phyloP scores from a whole-genome alignment of 176 grass and related monocot genomes.

The Aegilops tauschii region DNA sequence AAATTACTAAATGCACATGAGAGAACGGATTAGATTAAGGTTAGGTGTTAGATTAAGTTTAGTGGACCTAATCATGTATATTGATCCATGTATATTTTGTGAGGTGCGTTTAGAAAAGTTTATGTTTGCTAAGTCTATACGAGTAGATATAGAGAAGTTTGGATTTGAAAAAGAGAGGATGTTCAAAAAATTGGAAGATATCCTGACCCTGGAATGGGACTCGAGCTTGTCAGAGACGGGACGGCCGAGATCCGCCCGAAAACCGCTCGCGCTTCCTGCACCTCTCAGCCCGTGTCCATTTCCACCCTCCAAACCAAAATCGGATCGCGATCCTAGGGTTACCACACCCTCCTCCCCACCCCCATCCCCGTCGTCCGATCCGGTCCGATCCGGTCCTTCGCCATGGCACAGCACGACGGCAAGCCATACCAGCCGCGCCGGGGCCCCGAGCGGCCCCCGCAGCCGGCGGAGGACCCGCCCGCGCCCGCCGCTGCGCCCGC shows the following conservation, averaged over 20 bases:
- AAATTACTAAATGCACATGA: no score
- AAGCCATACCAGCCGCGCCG: conserved; percentile 82
- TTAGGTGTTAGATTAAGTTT: no score
- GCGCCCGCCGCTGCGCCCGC: neutral
- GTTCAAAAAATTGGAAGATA: neutral
- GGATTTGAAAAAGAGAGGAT: no score
- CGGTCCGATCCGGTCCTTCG: conserved; percentile 32
- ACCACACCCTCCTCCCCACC: conserved; percentile 7
- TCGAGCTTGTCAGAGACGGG: neutral
- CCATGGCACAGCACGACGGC: conserved; percentile 74
- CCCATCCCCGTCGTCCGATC: conserved; percentile 53
- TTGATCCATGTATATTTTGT: no score
- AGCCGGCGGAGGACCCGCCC: conserved; percentile 17
- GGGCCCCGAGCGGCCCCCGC: conserved; percentile 45
- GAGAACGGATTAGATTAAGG: no score
- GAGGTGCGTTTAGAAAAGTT: no score
- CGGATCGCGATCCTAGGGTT: conserved; percentile 78
- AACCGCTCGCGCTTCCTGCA: neutral
- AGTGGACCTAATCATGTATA: no score
- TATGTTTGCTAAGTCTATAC: no score
- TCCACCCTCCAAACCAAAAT: conserved; percentile 45
- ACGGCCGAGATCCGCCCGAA: conserved; percentile 22
- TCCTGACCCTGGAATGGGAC: neutral
- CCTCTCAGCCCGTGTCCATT: conserved; percentile 12
- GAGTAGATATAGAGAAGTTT: no score